Base-by-base conservation (phyloP, 768 basidiomycete species). In the Auricularia heimuer region DNA sequence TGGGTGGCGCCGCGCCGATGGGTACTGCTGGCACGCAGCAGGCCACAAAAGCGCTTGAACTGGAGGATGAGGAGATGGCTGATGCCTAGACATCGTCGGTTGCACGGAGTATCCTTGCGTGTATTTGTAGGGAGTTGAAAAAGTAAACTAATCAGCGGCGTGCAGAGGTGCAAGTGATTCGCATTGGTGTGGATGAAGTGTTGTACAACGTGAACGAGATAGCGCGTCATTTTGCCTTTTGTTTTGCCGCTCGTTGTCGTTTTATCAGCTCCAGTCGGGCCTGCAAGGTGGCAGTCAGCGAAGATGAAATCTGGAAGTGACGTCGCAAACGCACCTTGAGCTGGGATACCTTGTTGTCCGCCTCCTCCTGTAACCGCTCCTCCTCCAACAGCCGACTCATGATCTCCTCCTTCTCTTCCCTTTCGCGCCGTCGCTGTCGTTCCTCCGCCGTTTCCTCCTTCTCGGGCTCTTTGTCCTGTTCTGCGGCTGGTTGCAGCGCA, bases 311-410 rank as follows among this genome's bases (percentile, higher is more conserved):
- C 24, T 4, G 56, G 4, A 29, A 29, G 0, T 18, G 18, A 51
- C 1, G 54, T 11, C 0, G 56, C 24, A 18, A 60, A 18, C 24
- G 56, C 12, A 60, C 83, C 75, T 87, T 92, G 76, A 93, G 80
- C 54, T 80, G 69, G 8, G 73, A 72, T 10, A 92, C 90, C 63
- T 84, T 85, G 77, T 85, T 85, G 72, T 94, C 92, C 4, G 90
- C 92, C 72, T 93, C 91, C 72, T 94, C 92, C 77, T 94, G 92
- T 37, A 86, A 87, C 64, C 85, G 81, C 73, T 94, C 91, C 76
- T 94, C 92, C 36, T 92, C 91, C 73, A 92, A 65, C 60, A 93
- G 74, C 64, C 92, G 81, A 74, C 92, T 91, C 87, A 93, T 89
- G 54, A 93, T 92, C 69, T 93, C 90, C 69, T 82, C 78, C 62